A percentile compares a stretch with the other conserved stretches of the same genome.
These are phyloP conservation scores for Corchorus capsularis DNA, from an alignment of 345 rosid genomes.

Conservation along the genomic window DNA sequence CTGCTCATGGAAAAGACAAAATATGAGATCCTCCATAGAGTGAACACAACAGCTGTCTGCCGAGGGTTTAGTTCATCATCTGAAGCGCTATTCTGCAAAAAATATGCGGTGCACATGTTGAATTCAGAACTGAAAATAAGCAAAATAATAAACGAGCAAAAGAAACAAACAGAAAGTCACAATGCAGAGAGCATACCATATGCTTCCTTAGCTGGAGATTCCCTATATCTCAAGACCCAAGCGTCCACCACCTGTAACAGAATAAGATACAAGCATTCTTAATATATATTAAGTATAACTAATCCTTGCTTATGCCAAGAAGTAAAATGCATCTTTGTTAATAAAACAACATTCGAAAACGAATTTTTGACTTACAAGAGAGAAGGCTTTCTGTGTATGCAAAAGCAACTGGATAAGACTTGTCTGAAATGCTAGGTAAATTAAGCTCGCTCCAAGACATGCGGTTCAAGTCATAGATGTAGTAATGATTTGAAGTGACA, in stretches of 20 bases:
- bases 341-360: neutral
- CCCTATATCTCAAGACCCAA: neutral
- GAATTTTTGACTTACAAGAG: slow-evolving; percentile 30
- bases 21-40: neutral
- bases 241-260: slow-evolving; percentile 13
- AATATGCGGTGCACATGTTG: neutral
- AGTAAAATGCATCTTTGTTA: neutral
- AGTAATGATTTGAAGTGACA: slow-evolving; percentile 20
- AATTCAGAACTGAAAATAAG: neutral
- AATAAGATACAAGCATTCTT: neutral
- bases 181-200: neutral
- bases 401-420: slow-evolving; percentile 10
- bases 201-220: neutral
- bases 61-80: neutral
- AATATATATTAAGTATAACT: neutral
- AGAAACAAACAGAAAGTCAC: neutral
- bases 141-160: neutral
- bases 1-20: neutral
- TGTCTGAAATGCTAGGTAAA: neutral
- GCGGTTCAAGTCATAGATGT: slow-evolving; percentile 19
- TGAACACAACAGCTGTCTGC: neutral
- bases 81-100: neutral
- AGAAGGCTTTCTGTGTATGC: slow-evolving; percentile 35
- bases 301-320: neutral
- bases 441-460: slow-evolving; percentile 20